phyloP scores from a whole-genome alignment of 2,329 filamentous ascomycete species.

The Colletotrichum chlorophyti region DNA sequence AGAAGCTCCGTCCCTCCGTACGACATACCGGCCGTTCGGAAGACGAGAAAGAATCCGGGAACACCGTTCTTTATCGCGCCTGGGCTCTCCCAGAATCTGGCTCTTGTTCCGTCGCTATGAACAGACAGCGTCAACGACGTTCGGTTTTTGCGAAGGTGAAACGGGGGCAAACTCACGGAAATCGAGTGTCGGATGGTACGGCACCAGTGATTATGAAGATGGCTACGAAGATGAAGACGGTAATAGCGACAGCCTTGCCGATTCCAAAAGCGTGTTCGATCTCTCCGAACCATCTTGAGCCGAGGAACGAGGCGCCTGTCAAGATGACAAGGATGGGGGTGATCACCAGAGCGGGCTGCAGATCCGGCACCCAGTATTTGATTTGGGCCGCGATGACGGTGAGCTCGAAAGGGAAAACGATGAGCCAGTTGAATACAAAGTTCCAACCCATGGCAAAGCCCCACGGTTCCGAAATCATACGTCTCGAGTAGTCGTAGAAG shows the following conservation, averaged over 20 bases:
- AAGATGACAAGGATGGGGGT: slow-evolving; percentile 48
- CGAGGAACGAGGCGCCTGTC: slow-evolving; percentile 50
- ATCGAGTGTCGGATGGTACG: slow-evolving; percentile 49
- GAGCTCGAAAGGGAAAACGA: slow-evolving; percentile 45
- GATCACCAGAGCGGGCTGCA: slow-evolving; percentile 38
- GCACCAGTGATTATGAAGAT: slow-evolving; percentile 58
- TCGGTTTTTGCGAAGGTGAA: too few species aligned
- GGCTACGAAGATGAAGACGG: slow-evolving; percentile 63
- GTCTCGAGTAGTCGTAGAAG: slow-evolving; percentile 47
- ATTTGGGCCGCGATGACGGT: slow-evolving; percentile 41
- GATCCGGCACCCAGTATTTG: slow-evolving; percentile 36
- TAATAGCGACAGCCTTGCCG: slow-evolving; percentile 57
- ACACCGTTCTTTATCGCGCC: slow-evolving; percentile 51
- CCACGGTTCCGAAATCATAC: slow-evolving; percentile 45
- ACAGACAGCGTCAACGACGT: not conserved
- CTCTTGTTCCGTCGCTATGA: slow-evolving; percentile 31
- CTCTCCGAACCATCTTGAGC: slow-evolving; percentile 52
- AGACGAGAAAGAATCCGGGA: slow-evolving; percentile 49
- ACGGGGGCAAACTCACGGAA: too few species aligned
- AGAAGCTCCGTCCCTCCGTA: slow-evolving; percentile 54
- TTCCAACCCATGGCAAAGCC: slow-evolving; percentile 50
- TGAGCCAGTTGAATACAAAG: slow-evolving; percentile 43
- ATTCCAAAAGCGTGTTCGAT: slow-evolving; percentile 60
- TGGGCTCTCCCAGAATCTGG: slow-evolving; percentile 55
- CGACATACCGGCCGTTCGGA: slow-evolving; percentile 51